Percentiles rank a stretch among this genome's conserved stretches.
These are phyloP conservation scores for Fusarium humuli DNA, from an alignment of 2,329 filamentous ascomycete species.

Conservation along the genomic window DNA sequence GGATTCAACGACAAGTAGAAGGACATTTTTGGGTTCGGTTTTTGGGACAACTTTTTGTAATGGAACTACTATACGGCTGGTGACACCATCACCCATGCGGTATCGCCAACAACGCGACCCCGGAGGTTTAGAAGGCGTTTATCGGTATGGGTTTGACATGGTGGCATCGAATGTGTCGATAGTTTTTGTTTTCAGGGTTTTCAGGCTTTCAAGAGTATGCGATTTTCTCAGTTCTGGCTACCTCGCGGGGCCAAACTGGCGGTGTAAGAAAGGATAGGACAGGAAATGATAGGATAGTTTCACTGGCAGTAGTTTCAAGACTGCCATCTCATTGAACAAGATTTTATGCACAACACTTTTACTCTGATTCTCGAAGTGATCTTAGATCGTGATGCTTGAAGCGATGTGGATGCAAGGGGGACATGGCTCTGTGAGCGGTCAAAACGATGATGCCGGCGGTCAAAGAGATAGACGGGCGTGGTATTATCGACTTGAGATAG, in stretches of 20 bases:
- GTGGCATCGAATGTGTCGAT: slow-evolving; percentile 21
- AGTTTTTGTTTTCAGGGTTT: slow-evolving; percentile 26
- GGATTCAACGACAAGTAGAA: slow-evolving; percentile 38
- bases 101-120: slow-evolving; percentile 26
- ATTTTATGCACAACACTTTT: slow-evolving; percentile 8
- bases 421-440: slow-evolving; percentile 5
- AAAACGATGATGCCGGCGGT: neutral
- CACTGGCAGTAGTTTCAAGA: slow-evolving; percentile 36
- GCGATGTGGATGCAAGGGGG: neutral
- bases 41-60: slow-evolving; percentile 28
- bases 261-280: slow-evolving; percentile 35
- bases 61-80: slow-evolving; percentile 32
- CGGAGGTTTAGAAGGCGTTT: slow-evolving; percentile 27
- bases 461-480: neutral
- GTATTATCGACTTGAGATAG: neutral
- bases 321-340: slow-evolving; percentile 31
- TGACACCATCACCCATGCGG: slow-evolving; percentile 15
- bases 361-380: slow-evolving; percentile 1
- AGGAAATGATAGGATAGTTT: slow-evolving; percentile 12
- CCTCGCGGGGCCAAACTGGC: slow-evolving; percentile 45
- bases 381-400: neutral
- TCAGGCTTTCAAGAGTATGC: slow-evolving; percentile 19
- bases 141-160: slow-evolving; percentile 4
- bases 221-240: slow-evolving; percentile 32
- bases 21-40: slow-evolving; percentile 18